phyloP scores from a whole-genome alignment of 805 yeast genomes.

The Starmerella lactis-condensi region DNA sequence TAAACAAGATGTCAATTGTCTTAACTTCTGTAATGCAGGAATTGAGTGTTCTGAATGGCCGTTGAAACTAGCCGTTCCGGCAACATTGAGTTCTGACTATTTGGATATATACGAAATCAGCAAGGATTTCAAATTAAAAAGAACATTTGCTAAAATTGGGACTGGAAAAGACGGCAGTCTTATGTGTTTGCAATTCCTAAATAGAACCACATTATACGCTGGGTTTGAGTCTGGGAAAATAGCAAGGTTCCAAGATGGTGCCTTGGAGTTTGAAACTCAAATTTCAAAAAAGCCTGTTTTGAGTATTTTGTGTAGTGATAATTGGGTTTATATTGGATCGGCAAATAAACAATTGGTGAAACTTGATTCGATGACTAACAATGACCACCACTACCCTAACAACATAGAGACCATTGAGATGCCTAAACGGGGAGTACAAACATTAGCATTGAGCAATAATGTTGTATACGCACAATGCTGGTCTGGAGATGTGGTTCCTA shows the following conservation, averaged over 20 bases:
- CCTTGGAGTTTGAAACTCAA: slow-evolving; percentile 1
- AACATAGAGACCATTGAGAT: too few species aligned
- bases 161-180: slow-evolving; percentile 29
- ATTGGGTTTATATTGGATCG: slow-evolving; percentile 19
- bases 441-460: slow-evolving; percentile 12
- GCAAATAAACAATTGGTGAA: slow-evolving; percentile 18
- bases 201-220: slow-evolving; percentile 22
- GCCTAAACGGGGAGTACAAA: too few species aligned
- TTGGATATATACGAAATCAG: slow-evolving; percentile 40
- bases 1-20: slow-evolving; percentile 49
- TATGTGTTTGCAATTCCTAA: slow-evolving; percentile 41
- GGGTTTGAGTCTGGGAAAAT: slow-evolving; percentile 68
- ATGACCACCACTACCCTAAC: background rate
- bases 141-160: slow-evolving; percentile 12
- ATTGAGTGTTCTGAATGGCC: slow-evolving; percentile 17
- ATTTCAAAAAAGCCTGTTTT: slow-evolving; percentile 23
- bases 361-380: slow-evolving; percentile 8
- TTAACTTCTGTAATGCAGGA: slow-evolving; percentile 55
- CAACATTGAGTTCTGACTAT: slow-evolving; percentile 41
- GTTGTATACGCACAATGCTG: too few species aligned
- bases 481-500: too few species aligned
- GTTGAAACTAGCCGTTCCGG: slow-evolving; percentile 37
- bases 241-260: slow-evolving; percentile 17
- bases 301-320: slow-evolving; percentile 12
- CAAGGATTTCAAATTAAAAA: slow-evolving; percentile 7